Conservation (phyloP, 2,329 filamentous ascomycete species). For the Colletotrichum sp. region DNA sequence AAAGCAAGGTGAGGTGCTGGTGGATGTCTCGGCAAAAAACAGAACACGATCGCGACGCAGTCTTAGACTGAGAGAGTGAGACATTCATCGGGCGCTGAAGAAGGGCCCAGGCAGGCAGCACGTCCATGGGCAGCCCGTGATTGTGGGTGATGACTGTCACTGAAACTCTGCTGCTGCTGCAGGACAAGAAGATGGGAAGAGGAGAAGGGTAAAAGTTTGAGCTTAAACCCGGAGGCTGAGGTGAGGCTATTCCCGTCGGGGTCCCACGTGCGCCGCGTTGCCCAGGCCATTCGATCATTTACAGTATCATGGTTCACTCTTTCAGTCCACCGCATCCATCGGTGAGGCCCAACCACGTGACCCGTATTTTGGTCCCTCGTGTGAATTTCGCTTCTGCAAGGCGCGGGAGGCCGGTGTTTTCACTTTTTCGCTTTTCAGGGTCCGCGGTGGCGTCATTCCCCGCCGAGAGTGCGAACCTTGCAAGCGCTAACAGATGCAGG, state of each 20-base stretch:
- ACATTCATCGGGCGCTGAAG: background rate
- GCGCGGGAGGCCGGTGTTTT: background rate
- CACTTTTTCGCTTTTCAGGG: background rate
- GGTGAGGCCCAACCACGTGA: background rate
- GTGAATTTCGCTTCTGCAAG: background rate
- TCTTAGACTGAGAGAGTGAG: background rate
- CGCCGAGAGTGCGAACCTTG: background rate
- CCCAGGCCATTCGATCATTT: background rate
- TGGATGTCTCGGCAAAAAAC: background rate
- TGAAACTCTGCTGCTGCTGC: background rate
- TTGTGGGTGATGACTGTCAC: background rate
- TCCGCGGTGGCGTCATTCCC: slow-evolving; percentile 8
- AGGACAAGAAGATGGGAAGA: background rate
- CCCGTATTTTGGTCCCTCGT: background rate
- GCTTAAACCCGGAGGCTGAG: background rate
- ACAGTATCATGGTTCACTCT: background rate
- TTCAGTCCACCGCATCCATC: background rate
- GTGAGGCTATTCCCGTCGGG: background rate
- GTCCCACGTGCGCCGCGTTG: background rate
- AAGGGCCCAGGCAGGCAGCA: background rate
- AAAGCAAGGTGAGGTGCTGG: background rate
- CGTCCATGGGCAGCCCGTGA: background rate
- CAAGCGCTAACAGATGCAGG: background rate
- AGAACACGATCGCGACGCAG: background rate
- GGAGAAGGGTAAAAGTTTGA: background rate